Base-by-base conservation (phyloP, 441 rosid genomes). In the Populus hybrid region DNA sequence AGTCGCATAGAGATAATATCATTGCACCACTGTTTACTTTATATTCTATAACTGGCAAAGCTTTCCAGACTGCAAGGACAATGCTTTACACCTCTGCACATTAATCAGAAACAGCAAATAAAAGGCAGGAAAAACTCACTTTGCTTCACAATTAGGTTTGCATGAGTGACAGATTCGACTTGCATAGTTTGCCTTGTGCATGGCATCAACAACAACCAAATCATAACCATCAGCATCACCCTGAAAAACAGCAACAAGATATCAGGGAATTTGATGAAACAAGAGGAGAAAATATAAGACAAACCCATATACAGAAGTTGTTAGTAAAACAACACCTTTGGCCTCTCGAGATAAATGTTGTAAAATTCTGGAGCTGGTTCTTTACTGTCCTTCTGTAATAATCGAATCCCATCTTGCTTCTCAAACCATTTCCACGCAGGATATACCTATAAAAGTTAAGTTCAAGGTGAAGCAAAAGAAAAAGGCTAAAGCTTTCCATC, bases 381-480 rank as follows among this genome's bases (percentile, higher is more conserved):
- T 78, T 93, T 90, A 80, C 83, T 95, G 84, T 93, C 92, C 86
- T 95, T 93, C 87, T 97, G 99, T 80, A 97, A 86, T 76, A 93
- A 90, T 72, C 99, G 95, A 77, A 97, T 97, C 67, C 99, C 99
- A 88, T 97, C 99, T 88, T 97, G 99, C 91, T 97, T 97, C 90
- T 97, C 99, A 76, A 88, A 95, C 99, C 99, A 97, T 87, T 91
- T 97, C 99, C 99, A 97, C 61, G 95, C 97, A 79, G 99, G 99
- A 86, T 97, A 97, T 78, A 97, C 99, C 99, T 97, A 81, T 73
- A 69, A 82, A 76, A 86, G 35, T 78, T 69, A 75, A 10, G 61
- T 70, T 59, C 69, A 24, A 21, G 14, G 21, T 8, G 50, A 28
- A 38, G 54, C 34, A 65, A 14, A 66, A 8, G 14, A 76, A 69